Base-by-base conservation (phyloP, 2,329 filamentous ascomycete species). In the Fusarium decemcellulare region DNA sequence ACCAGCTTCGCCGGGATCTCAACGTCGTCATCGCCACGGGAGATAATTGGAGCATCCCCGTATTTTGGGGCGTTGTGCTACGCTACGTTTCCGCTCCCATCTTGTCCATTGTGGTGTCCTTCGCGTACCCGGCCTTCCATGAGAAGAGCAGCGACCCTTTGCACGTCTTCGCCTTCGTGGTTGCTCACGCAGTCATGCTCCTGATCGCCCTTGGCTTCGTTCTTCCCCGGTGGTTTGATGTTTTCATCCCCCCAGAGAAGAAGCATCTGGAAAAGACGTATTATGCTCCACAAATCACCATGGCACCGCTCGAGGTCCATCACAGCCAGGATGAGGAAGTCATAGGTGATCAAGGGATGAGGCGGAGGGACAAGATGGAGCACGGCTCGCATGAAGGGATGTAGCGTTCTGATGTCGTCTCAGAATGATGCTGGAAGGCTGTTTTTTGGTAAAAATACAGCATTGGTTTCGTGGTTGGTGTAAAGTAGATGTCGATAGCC, bases 231-330 rank as follows among this genome's bases (percentile, higher is more conserved):
- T 55, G 52, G 52, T 46, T 55, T 27, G 52, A 55, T 30, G 52
- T 55, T n/a, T 55, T 55, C 29, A 36, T 55, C n/a, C 52, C 52
- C 6, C 42, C 52, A 2, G 52, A 55, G 40, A 55, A 55, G 40
- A 16, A 32, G 39, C 52, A 46, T 15, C 52, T 44, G 2, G 36
- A 29, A 29, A 51, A 36, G 46, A 48, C 46, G 3, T 48, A 32
- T 9, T 36, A 48, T 29, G 30, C 46, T 6, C 46, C 46, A 3
- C 46, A 1, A 7, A n/a, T 48, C 4, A 2, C 46, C 7, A 1
- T 48, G 2, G 46, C 30, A 6, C 46, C 46, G 9, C n/a, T 48
- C 29, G 46, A 48, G 6, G 32, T 48, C 11, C 32, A 34, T 11
- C 32, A 34, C 11, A 34, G 32, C 32, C 32, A 34, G 32, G 32